phyloP scores from a whole-genome alignment of 2,329 filamentous ascomycete species.

The Colletotrichum godetiae region DNA sequence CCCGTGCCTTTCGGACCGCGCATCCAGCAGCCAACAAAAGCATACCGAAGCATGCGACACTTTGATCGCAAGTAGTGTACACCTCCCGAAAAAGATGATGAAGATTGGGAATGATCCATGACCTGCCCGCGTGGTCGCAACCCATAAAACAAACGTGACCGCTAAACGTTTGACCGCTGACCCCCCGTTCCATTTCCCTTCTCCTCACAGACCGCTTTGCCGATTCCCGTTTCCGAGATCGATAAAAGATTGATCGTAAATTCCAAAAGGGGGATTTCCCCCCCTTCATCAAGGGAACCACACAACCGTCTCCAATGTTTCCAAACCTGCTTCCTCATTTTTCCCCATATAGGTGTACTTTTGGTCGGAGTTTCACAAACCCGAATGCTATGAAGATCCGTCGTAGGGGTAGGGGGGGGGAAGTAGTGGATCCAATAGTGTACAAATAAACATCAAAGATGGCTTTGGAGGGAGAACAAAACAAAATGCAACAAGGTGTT shows the following conservation, averaged over 20 bases:
- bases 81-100: constrained; percentile 26
- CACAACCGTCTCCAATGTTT: not conserved
- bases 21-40: constrained; percentile 1
- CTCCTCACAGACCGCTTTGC: not conserved
- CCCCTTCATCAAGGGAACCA: not conserved
- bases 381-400: constrained; percentile 34
- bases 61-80: constrained; percentile 27
- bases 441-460: constrained; percentile 38
- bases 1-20: not conserved
- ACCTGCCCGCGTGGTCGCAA: constrained; percentile 20
- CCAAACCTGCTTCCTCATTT: constrained; percentile 30
- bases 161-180: constrained; percentile 33
- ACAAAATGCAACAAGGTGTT: constrained; percentile 28
- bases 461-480: constrained; percentile 10
- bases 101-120: constrained; percentile 27
- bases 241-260: too few species aligned
- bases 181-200: constrained; percentile 12
- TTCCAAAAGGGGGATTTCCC: constrained; percentile 7
- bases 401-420: not conserved
- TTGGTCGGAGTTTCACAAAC: constrained; percentile 22
- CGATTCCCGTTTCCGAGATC: constrained; percentile 24
- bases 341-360: constrained; percentile 29
- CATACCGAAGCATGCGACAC: constrained; percentile 19
- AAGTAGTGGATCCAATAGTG: constrained; percentile 32
- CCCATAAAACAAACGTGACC: constrained; percentile 35